Conservation (phyloP, 1,139 yeast genomes). For the Taphrina sp. region DNA sequence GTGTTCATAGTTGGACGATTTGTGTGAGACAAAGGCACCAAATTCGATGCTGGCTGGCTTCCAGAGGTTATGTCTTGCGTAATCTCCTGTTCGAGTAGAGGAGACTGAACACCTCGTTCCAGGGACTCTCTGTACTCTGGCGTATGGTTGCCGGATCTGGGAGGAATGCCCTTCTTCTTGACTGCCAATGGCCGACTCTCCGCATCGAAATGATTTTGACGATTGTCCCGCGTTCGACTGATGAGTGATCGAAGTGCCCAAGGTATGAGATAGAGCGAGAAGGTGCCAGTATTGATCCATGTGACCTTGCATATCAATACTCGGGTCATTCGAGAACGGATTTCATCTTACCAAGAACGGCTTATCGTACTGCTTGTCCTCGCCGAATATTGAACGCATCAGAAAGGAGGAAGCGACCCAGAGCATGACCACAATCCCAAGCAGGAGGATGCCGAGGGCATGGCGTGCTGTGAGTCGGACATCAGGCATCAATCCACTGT, state of each 20-base stretch:
- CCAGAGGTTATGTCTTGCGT: no score
- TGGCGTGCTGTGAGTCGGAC: conserved; percentile 24
- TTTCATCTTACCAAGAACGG: conserved; percentile 70
- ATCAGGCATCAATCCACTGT: no score
- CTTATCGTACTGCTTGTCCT: conserved; percentile 61
- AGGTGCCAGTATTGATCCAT: conserved; percentile 82
- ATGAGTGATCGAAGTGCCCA: conserved; percentile 38
- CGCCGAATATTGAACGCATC: conserved; percentile 35
- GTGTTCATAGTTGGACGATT: conserved; percentile 20
- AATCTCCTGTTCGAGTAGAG: not conserved
- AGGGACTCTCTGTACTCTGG: not conserved
- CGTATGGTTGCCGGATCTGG: not conserved
- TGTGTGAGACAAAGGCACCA: no score
- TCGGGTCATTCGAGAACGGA: conserved; percentile 40
- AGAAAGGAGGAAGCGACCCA: conserved; percentile 40
- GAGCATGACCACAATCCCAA: conserved; percentile 38
- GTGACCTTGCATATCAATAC: conserved; percentile 84
- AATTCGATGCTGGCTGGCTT: not conserved
- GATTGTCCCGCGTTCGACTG: not conserved
- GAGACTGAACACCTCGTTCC: conserved; percentile 4
- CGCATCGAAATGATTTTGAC: not conserved
- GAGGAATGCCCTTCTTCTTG: not conserved
- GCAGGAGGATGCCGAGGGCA: conserved; percentile 37
- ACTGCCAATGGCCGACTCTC: not conserved
- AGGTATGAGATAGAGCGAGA: conserved; percentile 72